Evolutionary conservation across 2,329 filamentous ascomycete species (phyloP).

Genomic region (Cladosporium oxysporum): DNA sequence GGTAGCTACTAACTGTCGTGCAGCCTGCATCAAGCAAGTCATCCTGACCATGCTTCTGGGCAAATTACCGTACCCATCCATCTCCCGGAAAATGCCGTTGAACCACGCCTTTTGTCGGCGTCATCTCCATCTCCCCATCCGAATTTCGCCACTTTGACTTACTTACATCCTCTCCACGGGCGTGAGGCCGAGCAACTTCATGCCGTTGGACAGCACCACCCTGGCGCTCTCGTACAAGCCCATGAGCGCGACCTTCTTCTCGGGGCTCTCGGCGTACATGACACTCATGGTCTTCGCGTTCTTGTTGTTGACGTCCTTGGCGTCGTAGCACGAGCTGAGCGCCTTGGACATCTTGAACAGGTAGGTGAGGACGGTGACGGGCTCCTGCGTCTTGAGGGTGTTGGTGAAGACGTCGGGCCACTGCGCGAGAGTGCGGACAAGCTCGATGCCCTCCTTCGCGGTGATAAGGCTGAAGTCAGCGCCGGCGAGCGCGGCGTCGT

Average conservation of each 20-base stretch:
- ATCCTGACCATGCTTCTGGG: background rate
- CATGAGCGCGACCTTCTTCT: constrained; percentile 70
- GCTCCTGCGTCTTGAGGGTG: constrained; percentile 80
- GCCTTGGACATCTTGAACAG: constrained; percentile 85
- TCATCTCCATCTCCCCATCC: background rate
- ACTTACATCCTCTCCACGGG: constrained; percentile 66
- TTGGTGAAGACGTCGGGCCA: constrained; percentile 85
- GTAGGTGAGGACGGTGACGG: constrained; percentile 67
- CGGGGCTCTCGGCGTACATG: constrained; percentile 69
- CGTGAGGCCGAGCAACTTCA: constrained; percentile 75
- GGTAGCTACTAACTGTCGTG: background rate
- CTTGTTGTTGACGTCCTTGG: constrained; percentile 43
- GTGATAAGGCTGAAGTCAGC: constrained; percentile 69
- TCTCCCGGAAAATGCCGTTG: background rate
- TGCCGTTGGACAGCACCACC: constrained; percentile 77
- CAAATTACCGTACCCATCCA: background rate
- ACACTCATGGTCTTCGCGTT: constrained; percentile 61
- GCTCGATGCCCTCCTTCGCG: constrained; percentile 71
- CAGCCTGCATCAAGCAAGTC: background rate
- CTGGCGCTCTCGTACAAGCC: constrained; percentile 76
- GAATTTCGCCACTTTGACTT: constrained; percentile 5
- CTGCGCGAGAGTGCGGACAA: constrained; percentile 74
- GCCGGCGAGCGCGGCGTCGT: constrained; percentile 56
- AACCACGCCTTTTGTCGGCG: background rate
- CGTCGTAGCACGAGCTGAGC: constrained; percentile 78